Percentiles rank a stretch among this genome's conserved stretches.
phyloP scores from a whole-genome alignment of 768 basidiomycete genomes.

The Hypholoma fasciculare region DNA sequence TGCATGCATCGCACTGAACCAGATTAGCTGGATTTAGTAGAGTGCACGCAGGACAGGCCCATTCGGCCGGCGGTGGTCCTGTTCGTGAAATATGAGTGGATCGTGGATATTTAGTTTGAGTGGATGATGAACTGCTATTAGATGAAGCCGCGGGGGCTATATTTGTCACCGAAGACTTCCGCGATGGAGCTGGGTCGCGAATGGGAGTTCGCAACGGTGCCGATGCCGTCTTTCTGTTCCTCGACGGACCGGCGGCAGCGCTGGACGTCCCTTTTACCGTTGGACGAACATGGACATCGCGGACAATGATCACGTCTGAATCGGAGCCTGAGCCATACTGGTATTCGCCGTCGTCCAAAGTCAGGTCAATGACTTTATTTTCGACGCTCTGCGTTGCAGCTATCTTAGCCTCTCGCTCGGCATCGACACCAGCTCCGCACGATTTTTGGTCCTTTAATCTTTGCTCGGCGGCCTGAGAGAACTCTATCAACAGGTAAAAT shows the following conservation, averaged over 20 bases:
- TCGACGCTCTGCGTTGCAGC: slow-evolving; percentile 68
- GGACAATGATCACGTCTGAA: slow-evolving; percentile 31
- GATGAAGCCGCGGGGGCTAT: no score
- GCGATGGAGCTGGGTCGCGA: no score
- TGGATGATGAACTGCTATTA: background rate
- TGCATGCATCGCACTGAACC: slow-evolving; percentile 65
- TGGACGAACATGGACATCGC: slow-evolving; percentile 18
- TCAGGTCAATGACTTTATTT: slow-evolving; percentile 62
- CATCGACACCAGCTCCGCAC: slow-evolving; percentile 65
- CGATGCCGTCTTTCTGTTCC: slow-evolving; percentile 4
- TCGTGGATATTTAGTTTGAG: background rate
- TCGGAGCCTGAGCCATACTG: slow-evolving; percentile 28
- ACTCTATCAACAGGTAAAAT: background rate
- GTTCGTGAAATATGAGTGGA: background rate
- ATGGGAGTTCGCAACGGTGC: background rate
- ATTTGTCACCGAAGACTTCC: no score
- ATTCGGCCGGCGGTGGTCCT: slow-evolving; percentile 26
- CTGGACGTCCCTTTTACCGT: background rate
- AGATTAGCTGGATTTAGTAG: slow-evolving; percentile 53
- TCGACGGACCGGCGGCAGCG: slow-evolving; percentile 21
- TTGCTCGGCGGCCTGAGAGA: slow-evolving; percentile 79
- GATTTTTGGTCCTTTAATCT: slow-evolving; percentile 70
- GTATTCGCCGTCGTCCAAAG: slow-evolving; percentile 29
- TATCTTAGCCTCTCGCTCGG: slow-evolving; percentile 63
- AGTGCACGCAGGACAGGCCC: slow-evolving; percentile 65